Evolutionary conservation across 2,329 filamentous ascomycete genomes (phyloP), one percentile per base, ranked within the genome.

Genomic region (Sporothrix sp.): DNA sequence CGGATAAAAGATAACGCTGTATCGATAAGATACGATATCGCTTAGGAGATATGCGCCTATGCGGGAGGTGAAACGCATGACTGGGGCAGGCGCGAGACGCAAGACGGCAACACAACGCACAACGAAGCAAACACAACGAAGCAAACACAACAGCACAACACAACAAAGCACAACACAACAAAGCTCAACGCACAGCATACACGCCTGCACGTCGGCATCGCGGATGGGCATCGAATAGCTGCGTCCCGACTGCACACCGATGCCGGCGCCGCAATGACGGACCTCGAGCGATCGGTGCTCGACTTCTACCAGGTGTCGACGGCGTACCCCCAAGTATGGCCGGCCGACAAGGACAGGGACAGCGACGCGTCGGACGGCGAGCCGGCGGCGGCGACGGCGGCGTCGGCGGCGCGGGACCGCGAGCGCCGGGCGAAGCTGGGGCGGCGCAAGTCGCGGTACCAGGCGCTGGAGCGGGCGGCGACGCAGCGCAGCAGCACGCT

Each of bases 301-400:
- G 89, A 89, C 59, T 89, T 95, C 70, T 97, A 97, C 71, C 86
- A 89, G 65, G 78, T 97, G 44, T 76, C 84, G 37, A 86, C 76
- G 13, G 74, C 86, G 18, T 90, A 81, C 65, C 91, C 91, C 2
- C 78, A 79, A 32, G 81, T 87, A 73, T 97, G 91, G 91, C 91
- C 91, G 1, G 73, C 81, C 44, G 85, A 94, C 60, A 83, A 88
- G 64, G 83, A 91, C 62, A 77, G 82, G 51, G 46, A 52, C 33
- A 47, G 35, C 32, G 81, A 78, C 61, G 82, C 85, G 42, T 83
- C 78, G 18, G 84, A 82, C 42, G 79, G 78, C 44, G 76, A 79
- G 43, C 66, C 70, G 48, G 81, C 33, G 7, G 28, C 13, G 4
- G 46, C 3, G 16, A 18, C 7, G 9, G 45, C 13, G 14, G 54